Evolutionary conservation across 805 yeast genomes (phyloP).

Genomic region (Candida maris): DNA sequence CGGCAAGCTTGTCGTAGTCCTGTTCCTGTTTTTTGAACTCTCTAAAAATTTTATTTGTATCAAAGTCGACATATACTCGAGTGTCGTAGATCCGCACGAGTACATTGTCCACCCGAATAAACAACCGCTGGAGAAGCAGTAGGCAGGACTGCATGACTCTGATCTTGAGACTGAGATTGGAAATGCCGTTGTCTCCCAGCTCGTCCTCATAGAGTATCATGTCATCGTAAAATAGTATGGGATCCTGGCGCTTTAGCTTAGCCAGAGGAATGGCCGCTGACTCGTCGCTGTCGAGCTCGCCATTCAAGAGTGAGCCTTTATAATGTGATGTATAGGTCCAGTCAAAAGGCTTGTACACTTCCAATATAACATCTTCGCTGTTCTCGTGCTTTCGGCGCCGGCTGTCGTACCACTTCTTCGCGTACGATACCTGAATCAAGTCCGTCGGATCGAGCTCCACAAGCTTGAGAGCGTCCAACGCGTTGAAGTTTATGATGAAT

Average conservation of each 20-base stretch:
- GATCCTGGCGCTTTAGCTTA: conserved; percentile 66
- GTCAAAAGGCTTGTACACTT: conserved; percentile 80
- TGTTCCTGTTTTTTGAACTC: conserved; percentile 74
- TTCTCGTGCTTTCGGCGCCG: conserved; percentile 33
- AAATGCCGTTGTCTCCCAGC: conserved; percentile 91
- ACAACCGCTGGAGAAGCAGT: conserved; percentile 70
- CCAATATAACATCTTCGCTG: conserved; percentile 39
- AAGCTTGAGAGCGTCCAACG: conserved; percentile 66
- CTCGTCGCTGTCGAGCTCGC: conserved; percentile 25
- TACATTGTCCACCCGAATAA: conserved; percentile 87
- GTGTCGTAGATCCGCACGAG: conserved; percentile 81
- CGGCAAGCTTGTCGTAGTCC: conserved; percentile 43
- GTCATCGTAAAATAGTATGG: conserved; percentile 86
- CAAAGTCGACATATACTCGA: conserved; percentile 76
- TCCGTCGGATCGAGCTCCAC: conserved; percentile 47
- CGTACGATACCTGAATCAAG: conserved; percentile 72
- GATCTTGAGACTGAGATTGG: conserved; percentile 70
- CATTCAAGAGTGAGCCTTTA: conserved; percentile 49
- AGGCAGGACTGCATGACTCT: conserved; percentile 86
- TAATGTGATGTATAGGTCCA: conserved; percentile 93
- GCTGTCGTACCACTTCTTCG: conserved; percentile 70
- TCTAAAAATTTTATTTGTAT: conserved; percentile 57
- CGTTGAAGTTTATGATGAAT: conserved; percentile 58
- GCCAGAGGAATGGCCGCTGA: conserved; percentile 57
- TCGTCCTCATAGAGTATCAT: conserved; percentile 90